A percentile compares a stretch with the other conserved stretches of the same genome.
These are phyloP conservation scores for Teratosphaeria pseudoeucalypti DNA, from an alignment of 2,329 filamentous ascomycete species.

Conservation along the genomic window DNA sequence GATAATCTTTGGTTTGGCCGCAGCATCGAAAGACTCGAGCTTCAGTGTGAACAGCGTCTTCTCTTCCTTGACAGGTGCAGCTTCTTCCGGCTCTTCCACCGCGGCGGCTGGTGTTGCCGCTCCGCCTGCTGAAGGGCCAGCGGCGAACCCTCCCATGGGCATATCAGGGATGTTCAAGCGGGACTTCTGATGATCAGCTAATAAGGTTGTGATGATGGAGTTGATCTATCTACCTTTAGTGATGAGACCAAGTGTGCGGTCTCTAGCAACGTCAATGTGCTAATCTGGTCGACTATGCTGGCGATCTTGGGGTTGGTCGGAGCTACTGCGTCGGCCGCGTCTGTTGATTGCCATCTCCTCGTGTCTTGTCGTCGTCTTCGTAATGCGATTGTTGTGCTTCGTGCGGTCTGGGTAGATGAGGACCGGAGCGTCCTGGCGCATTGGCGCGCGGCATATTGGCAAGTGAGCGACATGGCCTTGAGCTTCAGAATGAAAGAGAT, in stretches of 20 bases:
- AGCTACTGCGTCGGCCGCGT: conserved; percentile 40
- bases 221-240: conserved; percentile 61
- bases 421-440: conserved; percentile 30
- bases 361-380: conserved; percentile 23
- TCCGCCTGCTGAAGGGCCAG: conserved; percentile 38
- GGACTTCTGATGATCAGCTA: conserved; percentile 44
- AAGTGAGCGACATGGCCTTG: conserved; percentile 34
- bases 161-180: conserved; percentile 97
- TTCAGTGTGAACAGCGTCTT: conserved; percentile 98
- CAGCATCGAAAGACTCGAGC: conserved; percentile 78
- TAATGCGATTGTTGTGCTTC: conserved; percentile 16
- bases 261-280: conserved; percentile 93
- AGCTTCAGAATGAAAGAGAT: background rate
- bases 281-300: conserved; percentile 95
- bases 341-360: conserved; percentile 82
- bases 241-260: conserved; percentile 90
- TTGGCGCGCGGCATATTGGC: conserved; percentile 33
- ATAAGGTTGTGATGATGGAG: background rate
- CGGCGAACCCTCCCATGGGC: conserved; percentile 83
- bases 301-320: conserved; percentile 76
- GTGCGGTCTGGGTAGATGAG: conserved; percentile 11
- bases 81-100: conserved; percentile 65
- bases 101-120: conserved; percentile 44
- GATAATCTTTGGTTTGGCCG: conserved; percentile 95
- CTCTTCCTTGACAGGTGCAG: conserved; percentile 75